Conservation (phyloP, 768 basidiomycete genomes). For the Russula ochroleuca region DNA sequence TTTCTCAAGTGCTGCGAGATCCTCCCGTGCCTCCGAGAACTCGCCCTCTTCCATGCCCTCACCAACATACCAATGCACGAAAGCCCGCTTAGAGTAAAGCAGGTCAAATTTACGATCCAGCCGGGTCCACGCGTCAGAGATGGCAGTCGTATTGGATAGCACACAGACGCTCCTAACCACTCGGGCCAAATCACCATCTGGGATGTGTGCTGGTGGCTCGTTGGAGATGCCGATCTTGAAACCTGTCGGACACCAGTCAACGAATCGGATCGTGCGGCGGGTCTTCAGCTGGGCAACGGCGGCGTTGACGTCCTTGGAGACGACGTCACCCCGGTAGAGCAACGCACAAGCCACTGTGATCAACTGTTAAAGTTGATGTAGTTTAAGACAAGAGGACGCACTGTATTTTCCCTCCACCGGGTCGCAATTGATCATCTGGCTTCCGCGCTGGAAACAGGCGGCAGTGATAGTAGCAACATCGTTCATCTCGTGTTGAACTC, state of each 20-base stretch:
- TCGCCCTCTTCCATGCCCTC: constrained; percentile 90
- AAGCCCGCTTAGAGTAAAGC: constrained; percentile 60
- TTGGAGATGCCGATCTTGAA: constrained; percentile 80
- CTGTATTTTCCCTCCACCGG: constrained; percentile 77
- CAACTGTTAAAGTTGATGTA: neutral
- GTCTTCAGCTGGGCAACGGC: constrained; percentile 73
- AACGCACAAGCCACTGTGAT: constrained; percentile 58
- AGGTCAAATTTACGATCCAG: constrained; percentile 79
- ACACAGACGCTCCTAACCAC: constrained; percentile 72
- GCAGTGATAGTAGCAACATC: constrained; percentile 41
- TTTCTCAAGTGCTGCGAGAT: constrained; percentile 96
- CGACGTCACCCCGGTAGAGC: constrained; percentile 72
- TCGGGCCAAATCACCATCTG: constrained; percentile 72
- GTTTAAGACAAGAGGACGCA: constrained; percentile 30
- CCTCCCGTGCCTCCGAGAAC: constrained; percentile 97
- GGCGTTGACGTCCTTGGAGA: constrained; percentile 72
- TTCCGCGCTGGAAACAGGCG: constrained; percentile 16
- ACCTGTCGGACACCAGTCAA: constrained; percentile 76
- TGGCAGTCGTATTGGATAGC: constrained; percentile 71
- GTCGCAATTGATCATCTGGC: constrained; percentile 72
- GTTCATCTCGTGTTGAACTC: constrained; percentile 65
- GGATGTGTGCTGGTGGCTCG: constrained; percentile 70
- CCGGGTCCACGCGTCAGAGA: constrained; percentile 71
- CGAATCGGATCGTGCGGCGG: constrained; percentile 73
- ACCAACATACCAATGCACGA: constrained; percentile 64